Conservation (phyloP, 805 yeast species). For the Cyberlindnera bimundalis region DNA sequence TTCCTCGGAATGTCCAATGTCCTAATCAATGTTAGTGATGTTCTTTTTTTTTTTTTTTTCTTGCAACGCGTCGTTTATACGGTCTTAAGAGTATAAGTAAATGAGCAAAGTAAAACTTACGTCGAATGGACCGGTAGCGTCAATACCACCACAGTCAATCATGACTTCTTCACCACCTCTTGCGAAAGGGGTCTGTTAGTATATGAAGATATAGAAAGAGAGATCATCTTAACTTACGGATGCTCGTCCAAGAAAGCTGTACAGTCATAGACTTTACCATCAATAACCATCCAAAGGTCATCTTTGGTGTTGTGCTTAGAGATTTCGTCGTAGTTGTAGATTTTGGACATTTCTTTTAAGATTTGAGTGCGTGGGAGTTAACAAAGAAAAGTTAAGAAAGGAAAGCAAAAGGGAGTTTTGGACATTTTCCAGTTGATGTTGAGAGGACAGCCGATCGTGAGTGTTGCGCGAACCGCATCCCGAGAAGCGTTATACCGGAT, state of each 20-base stretch:
- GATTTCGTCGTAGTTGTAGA: slow-evolving; percentile 63
- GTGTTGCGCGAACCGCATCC: not conserved
- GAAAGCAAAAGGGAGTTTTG: too few relatives aligned
- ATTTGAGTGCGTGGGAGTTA: too few relatives aligned
- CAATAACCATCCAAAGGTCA: slow-evolving; percentile 81
- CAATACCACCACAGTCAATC: slow-evolving; percentile 76
- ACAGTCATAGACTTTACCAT: slow-evolving; percentile 67
- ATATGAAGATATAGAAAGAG: not conserved
- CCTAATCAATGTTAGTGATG: slow-evolving; percentile 35
- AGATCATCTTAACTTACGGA: slow-evolving; percentile 41
- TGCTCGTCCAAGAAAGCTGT: slow-evolving; percentile 54
- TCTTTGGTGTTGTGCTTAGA: slow-evolving; percentile 69
- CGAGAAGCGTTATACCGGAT: not conserved
- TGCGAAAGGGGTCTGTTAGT: slow-evolving; percentile 31
- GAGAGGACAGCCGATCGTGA: too few relatives aligned
- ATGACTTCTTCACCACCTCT: slow-evolving; percentile 83
- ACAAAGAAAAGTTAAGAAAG: too few relatives aligned
- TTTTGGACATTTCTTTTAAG: slow-evolving; percentile 38
- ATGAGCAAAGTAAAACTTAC: slow-evolving; percentile 33
- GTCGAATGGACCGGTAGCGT: slow-evolving; percentile 78
- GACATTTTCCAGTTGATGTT: too few relatives aligned
- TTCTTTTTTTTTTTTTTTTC: too few relatives aligned
- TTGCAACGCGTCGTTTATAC: too few relatives aligned
- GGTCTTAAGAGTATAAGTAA: too few relatives aligned
- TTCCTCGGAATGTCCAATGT: slow-evolving; percentile 96